phyloP scores from a whole-genome alignment of 108 stramenopile species.

The Schizochytrium sp. region DNA sequence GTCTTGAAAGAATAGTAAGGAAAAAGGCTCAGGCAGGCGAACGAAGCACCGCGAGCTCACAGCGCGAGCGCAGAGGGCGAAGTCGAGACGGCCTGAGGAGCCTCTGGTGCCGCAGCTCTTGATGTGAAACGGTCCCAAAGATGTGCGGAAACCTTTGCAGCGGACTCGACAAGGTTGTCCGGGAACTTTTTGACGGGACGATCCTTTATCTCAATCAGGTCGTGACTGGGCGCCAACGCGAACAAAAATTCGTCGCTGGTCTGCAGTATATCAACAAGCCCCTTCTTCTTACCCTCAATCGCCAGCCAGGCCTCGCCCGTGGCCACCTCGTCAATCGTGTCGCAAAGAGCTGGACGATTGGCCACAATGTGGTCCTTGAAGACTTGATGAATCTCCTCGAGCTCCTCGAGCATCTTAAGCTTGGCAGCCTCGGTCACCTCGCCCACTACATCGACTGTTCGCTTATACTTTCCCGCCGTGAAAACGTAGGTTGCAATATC shows the following conservation, averaged over 20 bases:
- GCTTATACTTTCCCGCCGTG: slow-evolving; percentile 36
- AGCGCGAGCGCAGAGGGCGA: too few relatives aligned
- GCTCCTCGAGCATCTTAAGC: not conserved
- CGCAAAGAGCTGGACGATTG: not conserved
- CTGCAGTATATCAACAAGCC: not conserved
- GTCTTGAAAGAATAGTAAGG: too few relatives aligned
- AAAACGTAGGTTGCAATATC: slow-evolving; percentile 18
- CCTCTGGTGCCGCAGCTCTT: not conserved
- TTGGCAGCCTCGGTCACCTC: slow-evolving; percentile 11
- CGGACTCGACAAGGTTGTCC: not conserved
- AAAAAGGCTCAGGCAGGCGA: too few relatives aligned
- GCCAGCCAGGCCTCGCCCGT: slow-evolving; percentile 27
- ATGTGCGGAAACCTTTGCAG: not conserved
- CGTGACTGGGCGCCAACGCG: not conserved
- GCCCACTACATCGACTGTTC: not conserved
- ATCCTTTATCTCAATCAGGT: not conserved
- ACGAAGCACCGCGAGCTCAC: too few relatives aligned
- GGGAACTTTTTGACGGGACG: not conserved
- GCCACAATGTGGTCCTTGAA: slow-evolving; percentile 19
- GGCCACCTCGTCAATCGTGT: slow-evolving; percentile 4
- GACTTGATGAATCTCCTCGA: slow-evolving; percentile 16
- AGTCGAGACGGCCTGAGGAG: not conserved
- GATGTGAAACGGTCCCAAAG: not conserved
- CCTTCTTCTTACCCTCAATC: not conserved
- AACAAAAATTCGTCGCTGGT: not conserved